These are phyloP conservation scores for Penicillium sp. DNA, from an alignment of 2,329 filamentous ascomycete species.

Conservation along the genomic window DNA sequence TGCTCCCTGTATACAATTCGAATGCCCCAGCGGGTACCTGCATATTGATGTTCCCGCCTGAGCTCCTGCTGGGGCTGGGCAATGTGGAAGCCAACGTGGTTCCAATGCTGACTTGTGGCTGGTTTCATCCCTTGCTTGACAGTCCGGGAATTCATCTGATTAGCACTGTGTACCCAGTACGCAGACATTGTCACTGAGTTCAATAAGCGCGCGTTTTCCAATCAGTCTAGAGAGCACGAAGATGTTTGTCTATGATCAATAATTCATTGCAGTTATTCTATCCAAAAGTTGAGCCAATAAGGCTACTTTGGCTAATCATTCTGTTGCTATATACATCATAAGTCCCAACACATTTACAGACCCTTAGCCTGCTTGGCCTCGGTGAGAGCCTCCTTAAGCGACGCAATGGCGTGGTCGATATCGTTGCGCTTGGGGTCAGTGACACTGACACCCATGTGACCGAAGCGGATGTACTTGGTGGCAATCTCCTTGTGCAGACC, in stretches of 20 bases:
- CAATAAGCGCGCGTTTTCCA: too few relatives aligned
- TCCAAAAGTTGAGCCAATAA: background rate
- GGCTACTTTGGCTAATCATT: background rate
- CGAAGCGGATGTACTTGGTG: slow-evolving; percentile 89
- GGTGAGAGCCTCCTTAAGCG: slow-evolving; percentile 70
- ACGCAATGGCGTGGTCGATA: slow-evolving; percentile 79
- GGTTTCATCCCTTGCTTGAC: background rate
- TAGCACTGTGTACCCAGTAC: too few relatives aligned
- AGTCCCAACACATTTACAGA: slow-evolving; percentile 25
- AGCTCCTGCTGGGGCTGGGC: too few relatives aligned
- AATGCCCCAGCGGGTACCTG: background rate
- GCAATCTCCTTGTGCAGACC: slow-evolving; percentile 96
- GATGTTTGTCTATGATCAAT: background rate
- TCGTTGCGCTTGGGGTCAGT: slow-evolving; percentile 78
- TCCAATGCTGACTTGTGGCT: background rate
- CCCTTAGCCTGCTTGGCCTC: slow-evolving; percentile 70
- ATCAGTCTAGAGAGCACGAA: background rate
- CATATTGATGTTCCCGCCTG: background rate
- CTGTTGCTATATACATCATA: slow-evolving; percentile 6
- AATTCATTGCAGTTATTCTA: slow-evolving; percentile 7
- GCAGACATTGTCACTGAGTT: too few relatives aligned
- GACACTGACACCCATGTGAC: slow-evolving; percentile 95
- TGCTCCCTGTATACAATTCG: background rate
- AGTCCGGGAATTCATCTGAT: background rate
- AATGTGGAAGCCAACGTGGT: too few relatives aligned